Evolutionary conservation across 2,329 filamentous ascomycete genomes (phyloP).

Genomic region (Calonectria pauciramosa): DNA sequence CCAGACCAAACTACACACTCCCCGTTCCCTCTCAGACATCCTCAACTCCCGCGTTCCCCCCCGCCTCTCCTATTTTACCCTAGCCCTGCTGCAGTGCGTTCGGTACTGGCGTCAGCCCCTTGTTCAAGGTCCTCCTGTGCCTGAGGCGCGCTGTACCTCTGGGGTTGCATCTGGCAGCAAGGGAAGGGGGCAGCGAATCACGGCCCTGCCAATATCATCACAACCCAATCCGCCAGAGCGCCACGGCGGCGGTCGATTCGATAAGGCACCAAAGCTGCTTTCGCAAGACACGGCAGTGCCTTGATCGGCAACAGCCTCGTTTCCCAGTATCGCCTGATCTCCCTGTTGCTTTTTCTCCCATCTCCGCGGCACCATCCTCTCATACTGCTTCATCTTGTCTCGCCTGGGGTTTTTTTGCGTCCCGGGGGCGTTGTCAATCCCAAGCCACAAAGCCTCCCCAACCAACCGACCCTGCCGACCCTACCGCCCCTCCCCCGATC

Average conservation of each 20-base stretch:
- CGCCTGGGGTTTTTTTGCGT: neutral
- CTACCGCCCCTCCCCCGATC: slow-evolving; percentile 20
- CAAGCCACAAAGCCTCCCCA: slow-evolving; percentile 3
- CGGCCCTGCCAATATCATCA: slow-evolving; percentile 3
- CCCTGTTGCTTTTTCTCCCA: neutral
- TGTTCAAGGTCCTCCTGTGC: slow-evolving; percentile 13
- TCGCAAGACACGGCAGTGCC: neutral
- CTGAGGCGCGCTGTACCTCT: slow-evolving; percentile 4
- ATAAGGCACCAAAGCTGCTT: neutral
- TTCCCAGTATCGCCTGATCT: neutral
- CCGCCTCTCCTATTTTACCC: slow-evolving; percentile 5
- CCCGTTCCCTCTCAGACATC: neutral
- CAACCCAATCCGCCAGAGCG: neutral
- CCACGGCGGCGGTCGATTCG: neutral
- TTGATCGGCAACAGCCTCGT: neutral
- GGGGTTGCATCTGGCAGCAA: slow-evolving; percentile 15
- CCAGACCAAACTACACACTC: neutral
- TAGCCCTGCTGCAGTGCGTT: slow-evolving; percentile 10
- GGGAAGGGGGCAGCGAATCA: slow-evolving; percentile 19
- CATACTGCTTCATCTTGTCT: neutral
- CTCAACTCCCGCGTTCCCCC: neutral
- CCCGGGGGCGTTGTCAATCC: slow-evolving; percentile 1
- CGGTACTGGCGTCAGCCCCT: slow-evolving; percentile 6
- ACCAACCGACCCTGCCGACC: slow-evolving; percentile 8
- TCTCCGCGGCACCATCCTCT: neutral